phyloP scores from a whole-genome alignment of 345 rosid genomes.

The Ceriops tagal region DNA sequence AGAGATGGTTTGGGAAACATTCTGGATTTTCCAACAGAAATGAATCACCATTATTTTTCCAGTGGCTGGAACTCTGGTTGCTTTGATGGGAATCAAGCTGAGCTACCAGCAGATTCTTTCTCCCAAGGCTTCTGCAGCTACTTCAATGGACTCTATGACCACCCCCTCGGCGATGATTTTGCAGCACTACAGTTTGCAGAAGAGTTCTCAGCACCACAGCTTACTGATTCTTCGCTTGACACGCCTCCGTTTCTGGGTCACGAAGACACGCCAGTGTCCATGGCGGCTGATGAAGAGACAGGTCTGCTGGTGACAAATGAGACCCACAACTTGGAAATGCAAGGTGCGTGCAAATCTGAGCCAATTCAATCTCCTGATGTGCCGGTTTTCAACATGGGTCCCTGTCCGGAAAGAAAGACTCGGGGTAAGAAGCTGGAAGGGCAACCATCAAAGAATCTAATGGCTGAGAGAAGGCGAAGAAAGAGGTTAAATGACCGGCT shows the following conservation, averaged over 20 bases:
- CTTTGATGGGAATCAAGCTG: constrained; percentile 1
- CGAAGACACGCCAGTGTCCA: constrained; percentile 31
- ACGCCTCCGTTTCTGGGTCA: constrained; percentile 38
- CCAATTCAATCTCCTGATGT: constrained; percentile 35
- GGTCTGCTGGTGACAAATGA: constrained; percentile 27
- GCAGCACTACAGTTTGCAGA: constrained; percentile 15
- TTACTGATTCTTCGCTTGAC: constrained; percentile 39
- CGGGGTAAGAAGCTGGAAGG: constrained; percentile 33
- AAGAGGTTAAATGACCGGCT: constrained; percentile 37
- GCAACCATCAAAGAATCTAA: constrained; percentile 38
- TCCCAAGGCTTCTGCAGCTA: constrained; percentile 30
- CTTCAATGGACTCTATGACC: constrained; percentile 25
- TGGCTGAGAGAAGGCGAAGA: constrained; percentile 44
- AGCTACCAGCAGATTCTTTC: constrained; percentile 24
- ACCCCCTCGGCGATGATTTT: constrained; percentile 32
- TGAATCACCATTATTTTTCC: constrained; percentile 18
- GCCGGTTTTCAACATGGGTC: constrained; percentile 28
- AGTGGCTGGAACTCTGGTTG: constrained; percentile 14
- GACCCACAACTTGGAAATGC: constrained; percentile 23
- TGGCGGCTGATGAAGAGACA: constrained; percentile 35
- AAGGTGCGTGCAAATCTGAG: constrained; percentile 37
- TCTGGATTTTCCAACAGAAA: constrained; percentile 25
- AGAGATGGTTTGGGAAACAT: constrained; percentile 34
- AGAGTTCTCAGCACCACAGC: constrained; percentile 26
- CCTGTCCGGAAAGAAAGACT: constrained; percentile 30